These are phyloP conservation scores for Ascochyta viciae-villosae DNA, from an alignment of 2,329 filamentous ascomycete genomes.

Conservation along the genomic window DNA sequence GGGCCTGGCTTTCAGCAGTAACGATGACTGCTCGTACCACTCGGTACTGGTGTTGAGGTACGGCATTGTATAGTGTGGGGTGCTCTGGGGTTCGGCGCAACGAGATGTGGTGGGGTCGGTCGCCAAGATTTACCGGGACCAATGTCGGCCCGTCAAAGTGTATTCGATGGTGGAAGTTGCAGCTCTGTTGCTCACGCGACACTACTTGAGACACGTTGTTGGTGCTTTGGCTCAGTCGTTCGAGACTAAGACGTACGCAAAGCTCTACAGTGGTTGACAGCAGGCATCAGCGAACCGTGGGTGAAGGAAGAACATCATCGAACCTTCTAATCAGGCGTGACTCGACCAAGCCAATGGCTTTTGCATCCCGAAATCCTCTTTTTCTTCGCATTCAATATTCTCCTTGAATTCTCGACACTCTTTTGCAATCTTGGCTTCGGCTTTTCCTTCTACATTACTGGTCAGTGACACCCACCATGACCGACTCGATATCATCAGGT, in stretches of 20 bases:
- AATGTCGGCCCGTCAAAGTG: constrained; percentile 11
- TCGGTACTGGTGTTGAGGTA: constrained; percentile 82
- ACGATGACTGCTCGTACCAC: constrained; percentile 87
- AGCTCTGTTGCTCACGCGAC: constrained; percentile 4
- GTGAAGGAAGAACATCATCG: constrained; percentile 15
- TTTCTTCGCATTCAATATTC: not conserved
- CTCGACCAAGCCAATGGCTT: constrained; percentile 15
- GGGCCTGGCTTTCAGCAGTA: constrained; percentile 86
- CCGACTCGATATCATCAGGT: constrained; percentile 20
- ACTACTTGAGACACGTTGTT: not conserved
- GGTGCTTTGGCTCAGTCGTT: not conserved
- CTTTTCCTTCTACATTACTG: no score
- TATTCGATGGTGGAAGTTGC: not conserved
- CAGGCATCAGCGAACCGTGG: constrained; percentile 2
- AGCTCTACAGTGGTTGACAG: not conserved
- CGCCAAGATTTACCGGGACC: constrained; percentile 11
- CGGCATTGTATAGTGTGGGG: constrained; percentile 65
- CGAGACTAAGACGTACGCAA: not conserved
- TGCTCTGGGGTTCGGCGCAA: constrained; percentile 19
- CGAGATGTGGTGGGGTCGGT: constrained; percentile 33
- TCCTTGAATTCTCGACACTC: not conserved
- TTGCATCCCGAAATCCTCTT: not conserved
- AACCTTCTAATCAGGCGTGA: constrained; percentile 16
- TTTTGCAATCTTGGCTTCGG: not conserved
- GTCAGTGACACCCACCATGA: constrained; percentile 15